Base-by-base conservation (phyloP, 108 stramenopile genomes). In the Cyclotella kingstonii region DNA sequence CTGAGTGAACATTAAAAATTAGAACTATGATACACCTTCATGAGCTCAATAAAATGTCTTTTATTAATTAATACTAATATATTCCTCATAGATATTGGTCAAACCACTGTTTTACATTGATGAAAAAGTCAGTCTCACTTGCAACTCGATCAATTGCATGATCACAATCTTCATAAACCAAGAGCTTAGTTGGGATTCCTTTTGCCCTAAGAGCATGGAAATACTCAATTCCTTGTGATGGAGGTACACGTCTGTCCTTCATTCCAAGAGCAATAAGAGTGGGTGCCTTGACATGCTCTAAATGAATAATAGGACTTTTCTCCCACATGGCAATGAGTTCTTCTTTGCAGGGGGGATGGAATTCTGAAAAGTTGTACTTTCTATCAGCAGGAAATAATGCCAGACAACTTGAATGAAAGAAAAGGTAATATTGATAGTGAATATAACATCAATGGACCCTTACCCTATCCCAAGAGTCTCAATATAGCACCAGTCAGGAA, bases 401-500 rank as follows among this genome's bases (percentile, higher is more conserved):
- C 36, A 36, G 11, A 36, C 7, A 36, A 9, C 9, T 9, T 36
- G 36, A 36, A 36, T 25, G 36, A 23, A 36, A 36, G 10, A 38
- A 5, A 35, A 39, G 36, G 19, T 23, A 46, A 46, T 17, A 1
- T 1, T n/a, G 19, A 46, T 21, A 18, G 17, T 22, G 2, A 19
- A 9, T 22, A 10, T 17, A 1, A 21, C 3, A 3, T 22, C 3
- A 17, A 1, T 17, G 11, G 36, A 4, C 50, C 26, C 67, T 68
- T 23, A 68, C 68, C 68, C 68, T 26, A 31, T 29, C 4, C 91
- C 91, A 28, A 91, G 40, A 12, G 76, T 66, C 68, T 97, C 95
- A 15, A 84, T 79, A 46, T 77, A 82, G 52, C 87, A 92, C 95
- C 95, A 96, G 57, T 96, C 97, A 25, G 94, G 92, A 72, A 97